Evolutionary conservation across 2,329 filamentous ascomycete species (phyloP), one percentile per base, ranked within the genome.

Genomic region (Apiospora malaysiana): DNA sequence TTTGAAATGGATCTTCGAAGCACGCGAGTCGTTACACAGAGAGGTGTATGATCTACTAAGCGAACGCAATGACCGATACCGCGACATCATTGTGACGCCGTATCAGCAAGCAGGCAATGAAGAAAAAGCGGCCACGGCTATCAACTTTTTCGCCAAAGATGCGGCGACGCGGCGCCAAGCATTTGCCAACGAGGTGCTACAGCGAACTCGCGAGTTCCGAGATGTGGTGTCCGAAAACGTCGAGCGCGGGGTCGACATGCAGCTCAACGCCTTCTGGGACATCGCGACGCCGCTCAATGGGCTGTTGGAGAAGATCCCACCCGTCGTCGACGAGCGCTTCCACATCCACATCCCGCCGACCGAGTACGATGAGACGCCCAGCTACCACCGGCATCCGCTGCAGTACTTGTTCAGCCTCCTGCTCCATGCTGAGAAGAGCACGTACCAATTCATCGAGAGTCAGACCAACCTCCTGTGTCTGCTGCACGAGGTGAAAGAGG

Each of bases 231-330:
- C 97, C 79, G 88, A 91, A 75, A 96, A 96, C 70, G 95, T 97
- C 27, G 90, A 91, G 25, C 91, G 93, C 12, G 96, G 95, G 21
- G 94, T 98, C 14, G 94, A 98, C 79, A 89, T 94, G 70, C 96
- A 98, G 82, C 88, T 98, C 2, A 95, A 92, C 12, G 95, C 95
- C 0, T 99, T 98, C 80, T 99, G 96, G 96, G 96, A 99, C 78
- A 97, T 98, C 77, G 95, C 95, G 1, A 96, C 96, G 2, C 90
- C 91, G 4, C 87, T 99, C 0, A 87, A 92, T 37, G 87, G 91
- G 21, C 85, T 98, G 66, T 87, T 97, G 14, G 93, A 97, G 72
- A 92, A 93, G 76, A 91, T 98, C 27, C 95, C 94, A 0, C 79
- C 82, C 1, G 82, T 86, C 59, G 81, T 90, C 14, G 80, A 82